phyloP scores from a whole-genome alignment of 75 land plant genomes.

The Pinus albicaulis region DNA sequence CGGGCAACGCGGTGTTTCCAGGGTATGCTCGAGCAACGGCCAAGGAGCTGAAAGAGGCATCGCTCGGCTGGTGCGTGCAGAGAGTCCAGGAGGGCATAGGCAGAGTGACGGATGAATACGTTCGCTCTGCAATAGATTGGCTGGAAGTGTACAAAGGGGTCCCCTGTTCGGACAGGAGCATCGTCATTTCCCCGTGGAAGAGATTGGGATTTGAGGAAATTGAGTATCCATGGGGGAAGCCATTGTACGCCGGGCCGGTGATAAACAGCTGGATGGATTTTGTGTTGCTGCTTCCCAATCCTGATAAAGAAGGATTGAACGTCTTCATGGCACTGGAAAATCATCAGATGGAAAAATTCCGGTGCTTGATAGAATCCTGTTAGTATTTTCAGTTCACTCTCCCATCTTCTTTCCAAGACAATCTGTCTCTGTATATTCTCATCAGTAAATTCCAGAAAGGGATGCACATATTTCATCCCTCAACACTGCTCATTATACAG shows the following conservation, averaged over 20 bases:
- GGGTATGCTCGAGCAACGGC: constrained; percentile 34
- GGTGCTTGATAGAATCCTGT: too few relatives aligned
- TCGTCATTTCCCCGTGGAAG: constrained; percentile 51
- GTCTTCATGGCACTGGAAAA: too few relatives aligned
- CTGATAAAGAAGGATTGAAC: constrained; percentile 21
- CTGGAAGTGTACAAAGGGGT: constrained; percentile 42
- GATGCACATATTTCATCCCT: too few relatives aligned
- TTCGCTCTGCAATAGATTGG: constrained; percentile 57
- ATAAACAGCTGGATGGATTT: constrained; percentile 33
- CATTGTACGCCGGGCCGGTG: constrained; percentile 38
- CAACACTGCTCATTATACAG: too few relatives aligned
- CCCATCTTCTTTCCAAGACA: too few relatives aligned
- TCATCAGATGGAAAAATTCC: too few relatives aligned
- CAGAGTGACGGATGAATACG: constrained; percentile 37
- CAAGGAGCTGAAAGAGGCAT: constrained; percentile 19
- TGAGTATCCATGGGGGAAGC: constrained; percentile 63
- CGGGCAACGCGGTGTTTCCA: constrained; percentile 42
- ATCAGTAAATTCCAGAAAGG: too few relatives aligned
- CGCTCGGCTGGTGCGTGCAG: constrained; percentile 27
- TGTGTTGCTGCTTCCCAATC: constrained; percentile 50
- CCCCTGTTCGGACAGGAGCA: constrained; percentile 27
- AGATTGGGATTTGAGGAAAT: constrained; percentile 34
- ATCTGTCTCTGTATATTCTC: too few relatives aligned
- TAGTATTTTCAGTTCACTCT: too few relatives aligned
- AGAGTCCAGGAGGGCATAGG: constrained; percentile 27